Evolutionary conservation across 768 basidiomycete species (phyloP).

Genomic region (Boletus barrowsii): DNA sequence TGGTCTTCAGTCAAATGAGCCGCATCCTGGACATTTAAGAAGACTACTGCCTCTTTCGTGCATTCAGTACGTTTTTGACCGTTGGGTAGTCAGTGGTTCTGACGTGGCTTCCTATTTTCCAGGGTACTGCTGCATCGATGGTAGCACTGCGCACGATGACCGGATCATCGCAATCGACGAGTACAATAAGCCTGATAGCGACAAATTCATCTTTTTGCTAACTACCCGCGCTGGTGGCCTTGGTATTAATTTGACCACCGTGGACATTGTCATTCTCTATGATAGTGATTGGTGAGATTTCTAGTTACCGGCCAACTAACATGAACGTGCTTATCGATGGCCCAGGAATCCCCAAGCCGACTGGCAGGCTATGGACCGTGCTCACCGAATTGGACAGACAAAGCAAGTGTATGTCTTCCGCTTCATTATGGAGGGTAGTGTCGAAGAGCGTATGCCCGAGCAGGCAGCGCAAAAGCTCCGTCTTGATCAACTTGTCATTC

Average conservation of each 20-base stretch:
- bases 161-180: slow-evolving; percentile 96
- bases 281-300: slow-evolving; percentile 86
- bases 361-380: slow-evolving; percentile 97
- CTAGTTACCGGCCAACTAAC: neutral
- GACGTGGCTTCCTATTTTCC: neutral
- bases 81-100: neutral
- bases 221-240: slow-evolving; percentile 96
- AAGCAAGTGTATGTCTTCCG: slow-evolving; percentile 88
- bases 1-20: slow-evolving; percentile 99
- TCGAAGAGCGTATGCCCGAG: slow-evolving; percentile 91
- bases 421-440: slow-evolving; percentile 79
- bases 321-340: slow-evolving; percentile 1
- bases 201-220: slow-evolving; percentile 94
- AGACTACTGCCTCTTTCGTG: slow-evolving; percentile 92
- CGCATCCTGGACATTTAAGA: slow-evolving; percentile 95
- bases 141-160: slow-evolving; percentile 93
- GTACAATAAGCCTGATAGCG: slow-evolving; percentile 90
- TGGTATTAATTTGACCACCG: slow-evolving; percentile 93
- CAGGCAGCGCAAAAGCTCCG: slow-evolving; percentile 91
- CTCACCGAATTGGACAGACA: slow-evolving; percentile 94
- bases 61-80: slow-evolving; percentile 61
- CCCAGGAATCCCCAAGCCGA: slow-evolving; percentile 97
- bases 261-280: slow-evolving; percentile 93
- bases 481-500: slow-evolving; percentile 94
- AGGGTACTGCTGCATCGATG: slow-evolving; percentile 98